These are phyloP conservation scores for Podaxis rugospora DNA, from an alignment of 768 basidiomycete genomes.

Conservation along the genomic window DNA sequence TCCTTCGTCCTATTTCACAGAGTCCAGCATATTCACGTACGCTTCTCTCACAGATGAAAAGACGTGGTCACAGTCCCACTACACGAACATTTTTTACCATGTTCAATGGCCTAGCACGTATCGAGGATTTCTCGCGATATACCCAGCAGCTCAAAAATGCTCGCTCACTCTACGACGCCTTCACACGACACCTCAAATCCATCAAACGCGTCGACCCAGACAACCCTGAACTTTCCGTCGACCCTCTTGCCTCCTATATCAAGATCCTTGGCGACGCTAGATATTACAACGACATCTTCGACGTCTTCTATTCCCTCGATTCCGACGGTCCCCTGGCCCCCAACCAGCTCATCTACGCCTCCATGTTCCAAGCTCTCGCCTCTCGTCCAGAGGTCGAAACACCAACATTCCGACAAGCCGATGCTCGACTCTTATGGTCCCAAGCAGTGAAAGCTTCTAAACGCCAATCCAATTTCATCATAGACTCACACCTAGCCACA, in stretches of 20 bases:
- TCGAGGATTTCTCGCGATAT: constrained; percentile 56
- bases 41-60: constrained; percentile 64
- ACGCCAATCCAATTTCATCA: constrained; percentile 36
- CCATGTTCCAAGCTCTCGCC: constrained; percentile 53
- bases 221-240: constrained; percentile 42
- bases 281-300: constrained; percentile 64
- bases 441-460: constrained; percentile 53
- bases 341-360: constrained; percentile 56
- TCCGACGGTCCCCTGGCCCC: constrained; percentile 60
- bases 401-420: constrained; percentile 45
- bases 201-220: constrained; percentile 43
- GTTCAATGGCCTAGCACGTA: constrained; percentile 57
- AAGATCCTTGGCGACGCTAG: constrained; percentile 59
- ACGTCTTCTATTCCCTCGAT: constrained; percentile 68
- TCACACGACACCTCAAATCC: constrained; percentile 43
- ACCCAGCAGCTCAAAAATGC: constrained; percentile 60
- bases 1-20: constrained; percentile 8
- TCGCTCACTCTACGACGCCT: constrained; percentile 56
- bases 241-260: constrained; percentile 59
- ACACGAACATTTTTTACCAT: constrained; percentile 66
- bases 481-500: constrained; percentile 52
- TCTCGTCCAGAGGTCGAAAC: constrained; percentile 15
- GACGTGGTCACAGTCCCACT: constrained; percentile 71
- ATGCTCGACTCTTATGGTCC: constrained; percentile 70
- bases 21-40: constrained; percentile 3